Evolutionary conservation across 371 early-diverging fungal genomes (phyloP).

Genomic region (Mucor plumbeus): DNA sequence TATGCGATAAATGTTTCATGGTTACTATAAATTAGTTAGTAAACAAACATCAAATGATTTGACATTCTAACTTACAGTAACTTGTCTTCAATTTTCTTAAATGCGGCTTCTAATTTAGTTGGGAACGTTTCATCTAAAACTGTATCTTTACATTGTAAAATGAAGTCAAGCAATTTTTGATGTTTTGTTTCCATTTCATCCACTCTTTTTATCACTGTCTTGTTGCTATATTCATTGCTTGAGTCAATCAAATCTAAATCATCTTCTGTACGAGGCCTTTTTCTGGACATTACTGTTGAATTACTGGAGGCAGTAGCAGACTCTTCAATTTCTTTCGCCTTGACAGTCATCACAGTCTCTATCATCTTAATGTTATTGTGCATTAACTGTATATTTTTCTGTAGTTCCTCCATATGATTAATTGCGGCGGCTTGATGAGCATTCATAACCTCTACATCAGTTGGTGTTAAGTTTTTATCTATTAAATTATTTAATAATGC

Average conservation of each 20-base stretch:
- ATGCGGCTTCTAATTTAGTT: slow-evolving; percentile 19
- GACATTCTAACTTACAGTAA: slow-evolving; percentile 17
- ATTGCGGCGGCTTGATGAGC: not conserved
- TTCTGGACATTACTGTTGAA: not conserved
- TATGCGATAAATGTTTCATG: slow-evolving; percentile 33
- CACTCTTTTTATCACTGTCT: slow-evolving; percentile 2
- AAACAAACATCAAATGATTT: not conserved
- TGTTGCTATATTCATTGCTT: not conserved
- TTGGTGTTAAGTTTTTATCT: not conserved
- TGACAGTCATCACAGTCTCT: slow-evolving; percentile 13
- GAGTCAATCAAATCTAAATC: not conserved
- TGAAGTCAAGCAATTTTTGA: slow-evolving; percentile 29
- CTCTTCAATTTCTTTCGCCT: not conserved
- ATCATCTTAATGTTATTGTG: slow-evolving; percentile 28
- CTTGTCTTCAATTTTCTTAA: slow-evolving; percentile 30
- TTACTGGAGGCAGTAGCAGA: not conserved
- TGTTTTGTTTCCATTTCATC: slow-evolving; percentile 22
- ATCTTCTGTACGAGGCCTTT: slow-evolving; percentile 15
- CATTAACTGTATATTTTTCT: slow-evolving; percentile 16
- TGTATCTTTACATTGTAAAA: slow-evolving; percentile 31
- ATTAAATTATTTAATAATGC: slow-evolving; percentile 11
- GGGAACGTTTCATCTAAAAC: slow-evolving; percentile 28
- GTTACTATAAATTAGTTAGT: slow-evolving; percentile 19
- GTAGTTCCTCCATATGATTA: slow-evolving; percentile 20
- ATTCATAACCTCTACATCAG: not conserved